Evolutionary conservation across 1,284 basidiomycete genomes (phyloP).

Genomic region (Lentinula novae-zelandiae): DNA sequence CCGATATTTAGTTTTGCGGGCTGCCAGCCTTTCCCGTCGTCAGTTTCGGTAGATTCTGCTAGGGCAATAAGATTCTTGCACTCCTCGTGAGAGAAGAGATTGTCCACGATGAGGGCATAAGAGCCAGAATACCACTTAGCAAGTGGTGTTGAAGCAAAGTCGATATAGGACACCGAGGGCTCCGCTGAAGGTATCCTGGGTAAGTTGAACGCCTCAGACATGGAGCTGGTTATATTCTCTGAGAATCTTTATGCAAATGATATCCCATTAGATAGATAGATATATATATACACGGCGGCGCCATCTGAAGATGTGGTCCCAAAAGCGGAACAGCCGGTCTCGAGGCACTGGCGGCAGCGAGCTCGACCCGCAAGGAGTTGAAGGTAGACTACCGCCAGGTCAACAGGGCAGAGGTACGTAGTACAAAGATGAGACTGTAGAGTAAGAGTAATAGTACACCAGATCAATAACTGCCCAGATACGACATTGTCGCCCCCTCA

Average conservation of each 20-base stretch:
- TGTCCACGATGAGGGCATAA: slow-evolving; percentile 35
- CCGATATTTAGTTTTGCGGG: slow-evolving; percentile 3
- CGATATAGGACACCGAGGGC: slow-evolving; percentile 16
- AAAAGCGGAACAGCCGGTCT: too few species aligned
- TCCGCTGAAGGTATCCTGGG: background rate
- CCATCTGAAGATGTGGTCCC: too few species aligned
- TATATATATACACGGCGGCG: too few species aligned
- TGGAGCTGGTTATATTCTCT: background rate
- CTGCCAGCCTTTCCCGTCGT: slow-evolving; percentile 7
- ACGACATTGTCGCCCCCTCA: too few species aligned
- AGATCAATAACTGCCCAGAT: too few species aligned
- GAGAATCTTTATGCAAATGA: background rate
- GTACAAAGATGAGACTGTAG: too few species aligned
- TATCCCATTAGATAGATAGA: background rate
- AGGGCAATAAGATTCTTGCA: slow-evolving; percentile 29
- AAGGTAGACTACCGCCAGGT: too few species aligned
- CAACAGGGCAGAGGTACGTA: too few species aligned
- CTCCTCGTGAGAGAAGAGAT: slow-evolving; percentile 31
- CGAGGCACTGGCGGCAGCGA: too few species aligned
- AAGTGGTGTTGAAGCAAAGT: slow-evolving; percentile 28
- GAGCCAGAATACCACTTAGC: slow-evolving; percentile 23
- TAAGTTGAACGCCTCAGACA: background rate
- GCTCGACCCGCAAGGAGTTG: too few species aligned
- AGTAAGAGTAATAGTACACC: too few species aligned
- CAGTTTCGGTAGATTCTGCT: slow-evolving; percentile 22